Conservation (phyloP, 1,139 yeast species). For the Taphrina wiesneri region DNA sequence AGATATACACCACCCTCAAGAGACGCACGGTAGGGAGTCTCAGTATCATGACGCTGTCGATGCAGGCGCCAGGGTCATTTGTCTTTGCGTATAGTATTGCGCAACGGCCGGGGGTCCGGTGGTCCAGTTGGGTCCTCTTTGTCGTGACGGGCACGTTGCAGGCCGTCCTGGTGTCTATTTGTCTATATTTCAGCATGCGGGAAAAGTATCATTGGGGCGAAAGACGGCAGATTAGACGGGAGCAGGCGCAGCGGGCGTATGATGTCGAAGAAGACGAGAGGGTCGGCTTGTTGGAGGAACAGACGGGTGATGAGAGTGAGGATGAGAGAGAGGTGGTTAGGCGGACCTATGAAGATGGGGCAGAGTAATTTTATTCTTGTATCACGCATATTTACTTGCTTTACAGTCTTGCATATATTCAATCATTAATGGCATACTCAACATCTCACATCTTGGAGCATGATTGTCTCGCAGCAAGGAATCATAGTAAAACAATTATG, state of each 20-base stretch:
- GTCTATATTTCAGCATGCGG: conserved; percentile 46
- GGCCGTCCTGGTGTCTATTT: conserved; percentile 55
- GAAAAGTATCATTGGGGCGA: conserved; percentile 26
- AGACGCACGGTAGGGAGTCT: conserved; percentile 79
- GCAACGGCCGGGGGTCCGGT: conserved; percentile 70
- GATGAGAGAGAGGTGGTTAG: conserved; percentile 18
- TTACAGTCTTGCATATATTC: too few species aligned
- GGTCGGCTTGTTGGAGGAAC: conserved; percentile 24
- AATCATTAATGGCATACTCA: too few species aligned
- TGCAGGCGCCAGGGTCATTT: conserved; percentile 90
- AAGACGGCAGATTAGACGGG: conserved; percentile 19
- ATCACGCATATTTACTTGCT: too few species aligned
- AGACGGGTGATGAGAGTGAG: conserved; percentile 19
- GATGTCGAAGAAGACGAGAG: conserved; percentile 22
- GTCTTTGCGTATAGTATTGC: conserved; percentile 71
- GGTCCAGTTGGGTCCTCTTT: conserved; percentile 88
- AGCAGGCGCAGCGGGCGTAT: conserved; percentile 25
- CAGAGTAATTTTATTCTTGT: neutral
- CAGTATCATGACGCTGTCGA: conserved; percentile 76
- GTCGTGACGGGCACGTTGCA: conserved; percentile 72
- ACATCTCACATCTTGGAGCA: neutral
- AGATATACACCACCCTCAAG: conserved; percentile 65
- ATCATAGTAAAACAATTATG: too few species aligned
- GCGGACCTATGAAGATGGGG: conserved; percentile 13
- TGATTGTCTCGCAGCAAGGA: neutral